A percentile compares a stretch with the other conserved stretches of the same genome.
Evolutionary conservation across 2,329 filamentous ascomycete genomes (phyloP).

Genomic region (Exserohilum rostratum): DNA sequence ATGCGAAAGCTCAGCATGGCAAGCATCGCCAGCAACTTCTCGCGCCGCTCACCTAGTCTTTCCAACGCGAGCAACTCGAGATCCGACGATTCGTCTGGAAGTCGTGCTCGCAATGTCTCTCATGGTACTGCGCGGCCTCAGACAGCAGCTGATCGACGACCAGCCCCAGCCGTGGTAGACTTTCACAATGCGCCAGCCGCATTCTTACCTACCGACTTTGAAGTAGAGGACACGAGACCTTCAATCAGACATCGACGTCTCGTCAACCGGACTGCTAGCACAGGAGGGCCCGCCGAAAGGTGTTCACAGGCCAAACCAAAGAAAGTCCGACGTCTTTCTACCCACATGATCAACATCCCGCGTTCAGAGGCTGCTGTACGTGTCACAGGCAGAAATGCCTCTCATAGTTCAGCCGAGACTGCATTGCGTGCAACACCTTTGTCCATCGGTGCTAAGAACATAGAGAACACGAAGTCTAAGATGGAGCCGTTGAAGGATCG

Average conservation of each 20-base stretch:
- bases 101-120: constrained; percentile 33
- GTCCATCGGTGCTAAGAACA: not conserved
- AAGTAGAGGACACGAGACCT: constrained; percentile 42
- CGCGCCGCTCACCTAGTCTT: constrained; percentile 70
- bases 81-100: constrained; percentile 44
- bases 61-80: constrained; percentile 50
- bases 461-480: constrained; percentile 27
- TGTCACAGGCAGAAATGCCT: constrained; percentile 22
- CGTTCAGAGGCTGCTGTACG: constrained; percentile 31
- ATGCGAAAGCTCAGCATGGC: constrained; percentile 87
- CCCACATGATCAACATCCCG: constrained; percentile 39
- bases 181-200: constrained; percentile 56
- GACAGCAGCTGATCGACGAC: constrained; percentile 34
- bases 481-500: constrained; percentile 19
- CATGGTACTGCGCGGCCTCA: constrained; percentile 34
- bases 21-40: constrained; percentile 77
- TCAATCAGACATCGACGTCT: constrained; percentile 36
- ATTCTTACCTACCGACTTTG: constrained; percentile 57
- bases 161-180: constrained; percentile 47
- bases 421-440: constrained; percentile 19
- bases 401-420: constrained; percentile 29
- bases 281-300: constrained; percentile 33
- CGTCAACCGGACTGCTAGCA: constrained; percentile 31
- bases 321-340: constrained; percentile 39
- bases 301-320: constrained; percentile 30